These are phyloP conservation scores for Tetraselmis striata DNA, from an alignment of 139 green algal species.

Conservation along the genomic window DNA sequence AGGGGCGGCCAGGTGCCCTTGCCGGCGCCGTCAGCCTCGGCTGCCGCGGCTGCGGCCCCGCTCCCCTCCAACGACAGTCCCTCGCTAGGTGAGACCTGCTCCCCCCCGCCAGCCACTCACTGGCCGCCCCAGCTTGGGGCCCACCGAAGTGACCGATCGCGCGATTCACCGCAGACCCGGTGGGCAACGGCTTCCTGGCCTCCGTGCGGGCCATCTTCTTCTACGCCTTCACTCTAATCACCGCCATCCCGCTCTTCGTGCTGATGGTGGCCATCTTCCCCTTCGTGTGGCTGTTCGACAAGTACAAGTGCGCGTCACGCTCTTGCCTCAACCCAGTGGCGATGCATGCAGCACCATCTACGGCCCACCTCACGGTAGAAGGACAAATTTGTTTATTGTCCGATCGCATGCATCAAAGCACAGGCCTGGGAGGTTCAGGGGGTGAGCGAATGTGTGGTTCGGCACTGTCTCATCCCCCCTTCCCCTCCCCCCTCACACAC, in stretches of 20 bases:
- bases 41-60: too few species aligned
- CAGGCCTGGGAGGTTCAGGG: too few species aligned
- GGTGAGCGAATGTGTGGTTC: too few species aligned
- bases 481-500: too few species aligned
- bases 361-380: too few species aligned
- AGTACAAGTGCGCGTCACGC: conserved; percentile 40
- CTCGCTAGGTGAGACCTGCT: background rate
- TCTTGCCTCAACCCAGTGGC: background rate
- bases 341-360: background rate
- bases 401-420: too few species aligned
- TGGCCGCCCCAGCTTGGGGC: background rate
- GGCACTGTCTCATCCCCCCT: too few species aligned
- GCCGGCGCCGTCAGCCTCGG: too few species aligned
- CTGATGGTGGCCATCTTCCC: conserved; percentile 74
- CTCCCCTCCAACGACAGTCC: background rate
- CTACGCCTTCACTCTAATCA: conserved; percentile 63
- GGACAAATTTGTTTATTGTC: too few species aligned
- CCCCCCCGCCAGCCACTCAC: background rate
- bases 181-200: conserved; percentile 8
- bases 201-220: conserved; percentile 62
- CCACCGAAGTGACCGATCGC: background rate
- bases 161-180: background rate
- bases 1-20: too few species aligned
- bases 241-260: conserved; percentile 80
- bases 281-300: conserved; percentile 73